phyloP scores from a whole-genome alignment of 1,139 yeast species.

The Insectozyma bohioensis region DNA sequence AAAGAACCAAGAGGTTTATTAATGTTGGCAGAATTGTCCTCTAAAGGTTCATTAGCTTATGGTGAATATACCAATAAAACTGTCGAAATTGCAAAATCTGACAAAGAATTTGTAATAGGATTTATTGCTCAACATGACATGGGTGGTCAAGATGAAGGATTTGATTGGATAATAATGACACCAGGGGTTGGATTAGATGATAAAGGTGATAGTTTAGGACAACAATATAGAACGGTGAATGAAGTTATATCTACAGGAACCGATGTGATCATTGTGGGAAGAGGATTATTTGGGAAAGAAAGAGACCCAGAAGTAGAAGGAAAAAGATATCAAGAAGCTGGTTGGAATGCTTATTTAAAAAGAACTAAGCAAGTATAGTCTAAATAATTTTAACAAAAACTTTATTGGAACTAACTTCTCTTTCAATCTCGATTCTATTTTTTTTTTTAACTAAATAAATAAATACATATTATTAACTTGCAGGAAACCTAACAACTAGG shows the following conservation, averaged over 20 bases:
- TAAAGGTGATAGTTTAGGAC: slow-evolving; percentile 95
- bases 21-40: slow-evolving; percentile 94
- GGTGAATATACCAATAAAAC: slow-evolving; percentile 89
- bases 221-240: slow-evolving; percentile 90
- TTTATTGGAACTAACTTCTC: no score
- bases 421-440: no score
- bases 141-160: slow-evolving; percentile 81
- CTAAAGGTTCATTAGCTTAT: slow-evolving; percentile 88
- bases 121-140: slow-evolving; percentile 91
- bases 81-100: slow-evolving; percentile 84
- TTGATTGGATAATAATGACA: slow-evolving; percentile 94
- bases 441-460: no score
- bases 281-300: slow-evolving; percentile 95
- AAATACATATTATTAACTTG: no score
- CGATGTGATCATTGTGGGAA: slow-evolving; percentile 93
- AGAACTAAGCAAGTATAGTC: slow-evolving; percentile 25
- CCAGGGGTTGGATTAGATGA: slow-evolving; percentile 99
- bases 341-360: slow-evolving; percentile 83
- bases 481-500: no score
- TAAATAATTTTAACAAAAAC: slow-evolving; percentile 2
- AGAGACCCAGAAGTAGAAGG: slow-evolving; percentile 90
- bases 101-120: slow-evolving; percentile 89
- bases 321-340: slow-evolving; percentile 84
- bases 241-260: slow-evolving; percentile 82
- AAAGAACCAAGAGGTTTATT: slow-evolving; percentile 80